These are phyloP conservation scores for Epichloe typhina DNA, from an alignment of 2,329 filamentous ascomycete genomes.

Conservation along the genomic window DNA sequence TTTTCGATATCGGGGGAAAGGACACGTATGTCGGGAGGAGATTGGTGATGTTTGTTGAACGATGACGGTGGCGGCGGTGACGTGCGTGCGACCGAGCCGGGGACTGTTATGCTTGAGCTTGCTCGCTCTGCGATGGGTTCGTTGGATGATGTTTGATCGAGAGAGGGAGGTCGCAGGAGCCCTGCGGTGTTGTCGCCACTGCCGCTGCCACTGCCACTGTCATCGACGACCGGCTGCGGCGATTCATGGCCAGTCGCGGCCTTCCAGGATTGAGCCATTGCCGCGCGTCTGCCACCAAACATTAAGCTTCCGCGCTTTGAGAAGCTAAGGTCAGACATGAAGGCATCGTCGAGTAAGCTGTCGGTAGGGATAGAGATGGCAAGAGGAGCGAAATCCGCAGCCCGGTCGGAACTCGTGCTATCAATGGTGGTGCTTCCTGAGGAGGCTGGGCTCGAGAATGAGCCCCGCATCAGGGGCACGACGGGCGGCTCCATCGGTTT, in stretches of 20 bases:
- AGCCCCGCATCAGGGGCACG: constrained; percentile 15
- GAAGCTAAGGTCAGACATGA: constrained; percentile 43
- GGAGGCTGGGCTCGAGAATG: constrained; percentile 9
- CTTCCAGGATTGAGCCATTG: not conserved
- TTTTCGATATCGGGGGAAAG: constrained; percentile 43
- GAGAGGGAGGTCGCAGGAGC: constrained; percentile 6
- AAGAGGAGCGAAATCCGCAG: constrained; percentile 34
- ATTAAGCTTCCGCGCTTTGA: constrained; percentile 52
- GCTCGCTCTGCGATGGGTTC: not conserved
- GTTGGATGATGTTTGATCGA: constrained; percentile 2
- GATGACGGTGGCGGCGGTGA: not conserved
- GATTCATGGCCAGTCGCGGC: not conserved
- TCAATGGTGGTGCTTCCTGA: constrained; percentile 8
- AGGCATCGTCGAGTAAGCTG: constrained; percentile 43
- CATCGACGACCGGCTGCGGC: constrained; percentile 2
- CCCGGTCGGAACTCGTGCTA: constrained; percentile 12
- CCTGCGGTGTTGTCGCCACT: not conserved
- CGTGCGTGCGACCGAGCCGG: constrained; percentile 1
- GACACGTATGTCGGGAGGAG: constrained; percentile 36
- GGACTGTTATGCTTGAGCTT: constrained; percentile 1
- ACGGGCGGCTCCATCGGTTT: constrained; percentile 7
- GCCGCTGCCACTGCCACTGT: too few relatives aligned
- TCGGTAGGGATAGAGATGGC: constrained; percentile 43
- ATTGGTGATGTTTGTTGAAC: not conserved
- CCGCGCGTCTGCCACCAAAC: constrained; percentile 34